Evolutionary conservation across 768 basidiomycete genomes (phyloP).

Genomic region (Serendipita vermifera): DNA sequence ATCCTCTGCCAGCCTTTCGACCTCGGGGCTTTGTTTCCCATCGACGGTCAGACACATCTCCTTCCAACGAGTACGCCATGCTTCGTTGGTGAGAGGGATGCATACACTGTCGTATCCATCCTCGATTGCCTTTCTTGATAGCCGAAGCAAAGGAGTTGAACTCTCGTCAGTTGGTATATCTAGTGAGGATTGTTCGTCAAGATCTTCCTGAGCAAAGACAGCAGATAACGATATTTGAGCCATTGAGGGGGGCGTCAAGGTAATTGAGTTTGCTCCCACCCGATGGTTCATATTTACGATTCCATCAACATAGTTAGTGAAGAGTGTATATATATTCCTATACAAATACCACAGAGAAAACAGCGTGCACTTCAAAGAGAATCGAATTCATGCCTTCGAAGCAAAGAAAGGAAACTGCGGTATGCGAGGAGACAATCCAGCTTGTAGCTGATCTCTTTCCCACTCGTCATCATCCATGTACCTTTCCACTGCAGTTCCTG

Average conservation of each 20-base stretch:
- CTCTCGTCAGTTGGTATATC: neutral
- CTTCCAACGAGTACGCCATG: constrained; percentile 81
- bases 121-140: constrained; percentile 12
- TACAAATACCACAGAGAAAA: too few species aligned
- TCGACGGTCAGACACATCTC: constrained; percentile 63
- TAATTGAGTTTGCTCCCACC: too few species aligned
- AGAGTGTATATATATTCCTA: too few species aligned
- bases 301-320: too few species aligned
- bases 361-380: too few species aligned
- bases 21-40: constrained; percentile 30
- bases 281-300: too few species aligned
- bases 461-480: constrained; percentile 62
- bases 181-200: neutral
- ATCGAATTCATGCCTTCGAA: constrained; percentile 14
- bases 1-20: constrained; percentile 49
- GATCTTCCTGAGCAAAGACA: constrained; percentile 13
- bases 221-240: constrained; percentile 15
- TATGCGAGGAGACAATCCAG: constrained; percentile 13
- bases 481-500: constrained; percentile 39
- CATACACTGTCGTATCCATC: constrained; percentile 68
- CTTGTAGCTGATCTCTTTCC: constrained; percentile 28
- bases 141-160: neutral
- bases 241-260: too few species aligned
- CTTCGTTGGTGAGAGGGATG: constrained; percentile 76
- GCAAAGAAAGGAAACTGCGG: constrained; percentile 15